Evolutionary conservation across 2,329 filamentous ascomycete genomes (phyloP).

Genomic region (Ascochyta koolunga): DNA sequence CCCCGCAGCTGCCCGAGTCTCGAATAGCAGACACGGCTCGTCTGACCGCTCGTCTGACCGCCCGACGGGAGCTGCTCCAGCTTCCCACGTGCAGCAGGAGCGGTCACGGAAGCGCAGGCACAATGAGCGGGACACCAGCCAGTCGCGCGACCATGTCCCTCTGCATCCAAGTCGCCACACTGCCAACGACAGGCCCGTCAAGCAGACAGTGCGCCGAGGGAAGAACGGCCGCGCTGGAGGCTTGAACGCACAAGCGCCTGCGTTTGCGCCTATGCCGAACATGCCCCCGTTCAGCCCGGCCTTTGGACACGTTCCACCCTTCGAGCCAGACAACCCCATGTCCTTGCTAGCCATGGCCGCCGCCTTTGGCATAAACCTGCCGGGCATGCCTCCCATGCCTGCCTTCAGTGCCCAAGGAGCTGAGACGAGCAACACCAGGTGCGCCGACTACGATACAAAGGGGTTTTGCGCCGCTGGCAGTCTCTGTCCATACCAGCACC

Average conservation of each 20-base stretch:
- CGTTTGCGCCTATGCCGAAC: conserved; percentile 20
- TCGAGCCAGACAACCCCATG: conserved; percentile 67
- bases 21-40: conserved; percentile 17
- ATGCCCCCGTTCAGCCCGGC: conserved; percentile 15
- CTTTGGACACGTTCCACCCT: conserved; percentile 50
- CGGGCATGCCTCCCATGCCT: conserved; percentile 47
- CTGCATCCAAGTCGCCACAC: conserved; percentile 42
- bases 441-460: conserved; percentile 73
- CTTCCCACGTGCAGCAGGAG: conserved; percentile 12
- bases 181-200: conserved; percentile 50
- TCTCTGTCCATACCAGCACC: conserved; percentile 73
- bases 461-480: conserved; percentile 73
- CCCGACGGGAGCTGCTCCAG: conserved; percentile 13
- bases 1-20: conserved; percentile 25
- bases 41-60: conserved; percentile 21
- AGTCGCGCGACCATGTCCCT: conserved; percentile 48
- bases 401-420: conserved; percentile 40
- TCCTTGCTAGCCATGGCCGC: conserved; percentile 68
- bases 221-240: conserved; percentile 16
- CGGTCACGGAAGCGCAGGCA: conserved; percentile 62
- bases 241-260: conserved; percentile 14
- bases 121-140: conserved; percentile 60
- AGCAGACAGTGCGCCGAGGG: conserved; percentile 66
- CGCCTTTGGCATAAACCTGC: conserved; percentile 47
- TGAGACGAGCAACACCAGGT: conserved; percentile 55